Conservation (phyloP, 345 rosid species). For the Lumnitzera littorea region DNA sequence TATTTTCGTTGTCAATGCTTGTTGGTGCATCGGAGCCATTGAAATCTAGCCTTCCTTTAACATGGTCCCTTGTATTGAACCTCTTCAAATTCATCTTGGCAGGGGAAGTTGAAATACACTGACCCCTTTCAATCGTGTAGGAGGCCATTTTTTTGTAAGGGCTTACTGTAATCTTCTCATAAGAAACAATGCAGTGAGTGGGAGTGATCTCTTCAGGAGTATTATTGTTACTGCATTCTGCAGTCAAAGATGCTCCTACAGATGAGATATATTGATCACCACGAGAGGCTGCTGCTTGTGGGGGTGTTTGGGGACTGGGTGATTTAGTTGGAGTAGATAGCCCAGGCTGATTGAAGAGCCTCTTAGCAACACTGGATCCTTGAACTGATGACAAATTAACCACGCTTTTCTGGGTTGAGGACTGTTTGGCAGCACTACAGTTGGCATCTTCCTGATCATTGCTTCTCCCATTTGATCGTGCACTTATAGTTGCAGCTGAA, state of each 20-base stretch:
- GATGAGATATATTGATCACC: conserved; percentile 34
- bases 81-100: conserved; percentile 43
- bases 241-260: conserved; percentile 18
- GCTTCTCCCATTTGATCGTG: conserved; percentile 3
- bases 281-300: conserved; percentile 31
- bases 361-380: conserved; percentile 54
- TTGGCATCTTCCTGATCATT: conserved; percentile 8
- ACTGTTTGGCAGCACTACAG: background rate
- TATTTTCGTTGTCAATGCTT: conserved; percentile 25
- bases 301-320: conserved; percentile 55
- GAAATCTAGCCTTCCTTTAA: conserved; percentile 84
- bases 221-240: conserved; percentile 26
- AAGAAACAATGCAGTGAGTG: conserved; percentile 59
- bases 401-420: conserved; percentile 9
- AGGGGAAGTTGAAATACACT: conserved; percentile 60
- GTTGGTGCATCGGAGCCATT: conserved; percentile 46
- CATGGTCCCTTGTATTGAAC: conserved; percentile 51
- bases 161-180: conserved; percentile 57
- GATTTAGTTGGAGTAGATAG: conserved; percentile 34
- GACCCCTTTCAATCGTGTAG: conserved; percentile 70
- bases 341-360: conserved; percentile 49
- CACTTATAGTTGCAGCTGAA: conserved; percentile 7
- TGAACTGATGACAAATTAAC: conserved; percentile 19
- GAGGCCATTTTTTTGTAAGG: conserved; percentile 54
- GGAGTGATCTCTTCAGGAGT: conserved; percentile 46